Conservation (phyloP, 441 rosid species). For the Adansonia grandidieri region DNA sequence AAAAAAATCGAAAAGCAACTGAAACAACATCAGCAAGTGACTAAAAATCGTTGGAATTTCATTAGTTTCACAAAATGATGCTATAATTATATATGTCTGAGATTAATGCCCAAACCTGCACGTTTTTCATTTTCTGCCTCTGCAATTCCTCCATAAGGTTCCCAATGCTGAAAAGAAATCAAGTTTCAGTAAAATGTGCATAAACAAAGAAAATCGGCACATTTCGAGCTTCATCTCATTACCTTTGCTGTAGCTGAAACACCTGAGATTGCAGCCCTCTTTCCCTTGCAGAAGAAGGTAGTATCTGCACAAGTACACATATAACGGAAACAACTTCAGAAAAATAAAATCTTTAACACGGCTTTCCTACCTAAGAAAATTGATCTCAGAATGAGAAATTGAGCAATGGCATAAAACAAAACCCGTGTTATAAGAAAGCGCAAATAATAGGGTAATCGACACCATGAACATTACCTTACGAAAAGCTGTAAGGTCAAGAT, state of each 20-base stretch:
- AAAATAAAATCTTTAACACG: too few species aligned
- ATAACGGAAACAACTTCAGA: too few species aligned
- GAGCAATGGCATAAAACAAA: neutral
- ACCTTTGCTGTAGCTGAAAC: conserved; percentile 79
- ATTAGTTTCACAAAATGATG: too few species aligned
- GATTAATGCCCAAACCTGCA: conserved; percentile 59
- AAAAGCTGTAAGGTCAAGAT: neutral
- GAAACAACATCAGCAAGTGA: too few species aligned
- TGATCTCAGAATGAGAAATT: too few species aligned
- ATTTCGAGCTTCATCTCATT: conserved; percentile 25
- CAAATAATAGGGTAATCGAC: neutral
- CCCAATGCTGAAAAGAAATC: conserved; percentile 52
- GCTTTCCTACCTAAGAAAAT: too few species aligned
- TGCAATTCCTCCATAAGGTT: conserved; percentile 74
- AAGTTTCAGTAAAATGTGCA: conserved; percentile 19
- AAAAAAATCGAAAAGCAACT: too few species aligned
- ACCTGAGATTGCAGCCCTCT: conserved; percentile 74
- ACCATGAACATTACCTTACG: neutral
- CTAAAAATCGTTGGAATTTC: too few species aligned
- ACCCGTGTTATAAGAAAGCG: conserved; percentile 8
- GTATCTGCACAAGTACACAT: conserved; percentile 41
- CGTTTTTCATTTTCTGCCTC: conserved; percentile 68
- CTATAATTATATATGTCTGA: neutral
- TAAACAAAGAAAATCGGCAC: conserved; percentile 16
- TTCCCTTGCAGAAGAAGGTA: conserved; percentile 63